Evolutionary conservation across 2,329 filamentous ascomycete species (phyloP), one percentile per base, ranked within the genome.

Genomic region (Ustulina deusta): DNA sequence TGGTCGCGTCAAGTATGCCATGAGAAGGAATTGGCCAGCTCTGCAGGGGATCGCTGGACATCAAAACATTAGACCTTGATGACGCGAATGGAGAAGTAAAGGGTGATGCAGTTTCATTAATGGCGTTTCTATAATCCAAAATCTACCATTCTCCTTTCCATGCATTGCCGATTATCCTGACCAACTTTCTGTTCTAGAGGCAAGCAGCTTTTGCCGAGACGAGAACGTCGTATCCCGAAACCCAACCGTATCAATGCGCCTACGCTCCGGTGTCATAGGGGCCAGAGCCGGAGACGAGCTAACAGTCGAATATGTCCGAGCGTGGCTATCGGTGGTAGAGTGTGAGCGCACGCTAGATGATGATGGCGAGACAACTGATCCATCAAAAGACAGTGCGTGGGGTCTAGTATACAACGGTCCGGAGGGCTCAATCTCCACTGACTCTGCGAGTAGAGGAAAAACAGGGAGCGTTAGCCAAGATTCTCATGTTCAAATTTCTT

Each of bases 221-320:
- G 73, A 71, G 55, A 74, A 74, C 11, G 73, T 74, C 58, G 69
- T 73, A 46, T 74, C 71, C 36, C 67, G 70, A 60, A 74, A 74
- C 6, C 73, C 73, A 29, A 59, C 66, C 27, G 51, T n/a, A 11
- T 73, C 71, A 25, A 74, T 40, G 6, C 72, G 72, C 56, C 32
- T 68, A 40, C 61, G 66, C 51, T 73, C 69, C 2, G 71, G 70
- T 6, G 70, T 73, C 57, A 71, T 69, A 13, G 71, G 69, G 22
- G 69, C 72, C 48, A 72, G 17, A 15, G 61, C 49, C 13, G 65
- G 66, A 10, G 69, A 70, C 2, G 72, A 69, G 69, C 73, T 72
- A 9, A 69, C 60, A n/a, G 70, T 74, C 9, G 72, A 73, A 63
- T 71, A 74, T 27, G 69, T 61, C 27, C 70, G 67, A 17, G 60